Evolutionary conservation across 345 rosid species (phyloP).

Genomic region (Reutealis trisperma): DNA sequence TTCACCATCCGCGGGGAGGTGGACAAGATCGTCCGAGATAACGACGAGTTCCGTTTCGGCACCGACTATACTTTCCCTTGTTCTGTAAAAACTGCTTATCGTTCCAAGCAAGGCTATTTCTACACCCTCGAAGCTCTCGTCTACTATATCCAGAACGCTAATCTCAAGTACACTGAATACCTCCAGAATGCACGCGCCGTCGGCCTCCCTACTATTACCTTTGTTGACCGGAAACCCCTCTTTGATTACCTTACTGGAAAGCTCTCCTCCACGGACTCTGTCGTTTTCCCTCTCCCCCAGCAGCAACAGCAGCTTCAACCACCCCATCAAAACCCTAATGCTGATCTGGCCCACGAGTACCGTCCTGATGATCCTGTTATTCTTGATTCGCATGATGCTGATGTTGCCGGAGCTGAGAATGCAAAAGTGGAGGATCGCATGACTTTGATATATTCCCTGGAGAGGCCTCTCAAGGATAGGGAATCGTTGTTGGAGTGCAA

Average conservation of each 20-base stretch:
- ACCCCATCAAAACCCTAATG: conserved; percentile 16
- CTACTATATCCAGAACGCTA: conserved; percentile 61
- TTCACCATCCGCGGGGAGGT: conserved; percentile 51
- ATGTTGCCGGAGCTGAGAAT: conserved; percentile 28
- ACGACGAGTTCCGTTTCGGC: conserved; percentile 23
- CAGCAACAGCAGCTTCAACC: conserved; percentile 6
- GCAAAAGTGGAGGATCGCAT: conserved; percentile 30
- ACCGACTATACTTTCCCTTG: conserved; percentile 16
- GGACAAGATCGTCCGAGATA: conserved; percentile 14
- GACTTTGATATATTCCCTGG: conserved; percentile 50
- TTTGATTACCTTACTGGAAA: conserved; percentile 81
- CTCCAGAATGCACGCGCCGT: conserved; percentile 60
- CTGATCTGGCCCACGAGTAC: conserved; percentile 28
- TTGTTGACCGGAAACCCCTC: conserved; percentile 83
- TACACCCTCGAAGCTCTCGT: conserved; percentile 80
- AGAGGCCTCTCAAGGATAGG: conserved; percentile 79
- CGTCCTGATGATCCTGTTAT: conserved; percentile 42
- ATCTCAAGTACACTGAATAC: conserved; percentile 74
- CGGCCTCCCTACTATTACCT: conserved; percentile 66
- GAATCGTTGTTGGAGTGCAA: conserved; percentile 68
- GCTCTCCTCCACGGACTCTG: conserved; percentile 62
- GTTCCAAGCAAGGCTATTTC: conserved; percentile 79
- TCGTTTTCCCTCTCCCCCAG: conserved; percentile 63
- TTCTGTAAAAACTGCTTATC: conserved; percentile 52
- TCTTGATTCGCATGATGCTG: conserved; percentile 26